These are phyloP conservation scores for Macrophomina tecta DNA, from an alignment of 2,329 filamentous ascomycete species.

Conservation along the genomic window DNA sequence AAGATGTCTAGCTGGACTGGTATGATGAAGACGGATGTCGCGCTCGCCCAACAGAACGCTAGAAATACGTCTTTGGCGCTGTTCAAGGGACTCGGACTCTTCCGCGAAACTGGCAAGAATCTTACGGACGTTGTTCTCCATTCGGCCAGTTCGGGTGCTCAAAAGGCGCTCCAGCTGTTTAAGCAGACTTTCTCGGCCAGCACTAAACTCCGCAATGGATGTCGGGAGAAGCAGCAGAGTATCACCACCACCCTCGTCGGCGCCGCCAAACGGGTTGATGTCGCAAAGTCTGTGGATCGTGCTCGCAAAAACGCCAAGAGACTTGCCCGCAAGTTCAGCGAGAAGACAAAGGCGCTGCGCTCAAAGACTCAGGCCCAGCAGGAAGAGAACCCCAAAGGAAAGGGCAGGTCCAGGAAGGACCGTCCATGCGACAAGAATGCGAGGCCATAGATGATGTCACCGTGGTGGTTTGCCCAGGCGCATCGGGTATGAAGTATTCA, in stretches of 20 bases:
- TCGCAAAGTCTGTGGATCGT: constrained; percentile 36
- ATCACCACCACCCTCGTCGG: background rate
- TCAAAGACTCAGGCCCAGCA: constrained; percentile 2
- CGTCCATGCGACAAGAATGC: constrained; percentile 7
- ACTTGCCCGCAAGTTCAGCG: constrained; percentile 31
- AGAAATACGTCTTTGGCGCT: constrained; percentile 35
- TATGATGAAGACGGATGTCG: constrained; percentile 31
- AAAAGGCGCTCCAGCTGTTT: constrained; percentile 22
- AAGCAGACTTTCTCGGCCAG: constrained; percentile 7
- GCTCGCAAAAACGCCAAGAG: constrained; percentile 41
- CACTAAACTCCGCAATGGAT: background rate
- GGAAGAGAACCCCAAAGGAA: background rate
- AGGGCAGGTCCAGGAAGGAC: background rate
- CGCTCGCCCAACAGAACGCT: constrained; percentile 34
- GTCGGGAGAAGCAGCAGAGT: background rate
- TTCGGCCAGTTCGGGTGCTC: background rate
- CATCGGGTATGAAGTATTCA: constrained; percentile 20
- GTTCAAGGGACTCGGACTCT: constrained; percentile 6
- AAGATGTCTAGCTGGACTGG: constrained; percentile 35
- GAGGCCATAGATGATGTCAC: constrained; percentile 5
- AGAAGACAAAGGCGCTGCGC: constrained; percentile 4
- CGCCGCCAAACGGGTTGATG: constrained; percentile 3
- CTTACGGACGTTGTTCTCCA: constrained; percentile 15
- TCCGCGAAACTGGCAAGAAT: constrained; percentile 6
- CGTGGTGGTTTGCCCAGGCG: constrained; percentile 13